Conservation (phyloP, 164 flowering plant species). For the Cinnamomum chago region DNA sequence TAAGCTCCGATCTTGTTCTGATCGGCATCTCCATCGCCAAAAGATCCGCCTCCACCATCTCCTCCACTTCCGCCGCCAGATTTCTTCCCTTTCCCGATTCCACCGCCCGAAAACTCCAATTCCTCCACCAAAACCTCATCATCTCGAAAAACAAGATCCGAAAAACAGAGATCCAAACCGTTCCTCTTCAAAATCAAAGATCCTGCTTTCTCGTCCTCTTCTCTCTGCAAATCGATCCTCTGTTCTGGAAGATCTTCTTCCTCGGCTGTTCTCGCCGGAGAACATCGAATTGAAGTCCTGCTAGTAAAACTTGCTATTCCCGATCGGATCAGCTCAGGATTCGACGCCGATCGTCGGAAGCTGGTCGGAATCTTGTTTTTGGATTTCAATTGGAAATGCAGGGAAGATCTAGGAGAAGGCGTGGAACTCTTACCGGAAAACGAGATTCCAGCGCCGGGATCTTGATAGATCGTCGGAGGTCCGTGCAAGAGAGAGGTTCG, state of each 20-base stretch:
- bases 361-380: constrained; percentile 1
- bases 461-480: constrained; percentile 15
- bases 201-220: neutral
- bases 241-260: constrained; percentile 17
- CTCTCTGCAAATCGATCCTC: neutral
- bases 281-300: constrained; percentile 24
- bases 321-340: constrained; percentile 28
- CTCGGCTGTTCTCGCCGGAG: constrained; percentile 39
- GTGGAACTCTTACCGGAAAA: constrained; percentile 20
- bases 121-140: constrained; percentile 25
- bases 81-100: constrained; percentile 22
- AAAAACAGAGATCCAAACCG: neutral
- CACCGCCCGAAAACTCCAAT: constrained; percentile 27
- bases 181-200: constrained; percentile 8
- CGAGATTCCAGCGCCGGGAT: constrained; percentile 18
- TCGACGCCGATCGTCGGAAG: constrained; percentile 41
- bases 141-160: constrained; percentile 13
- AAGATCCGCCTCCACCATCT: constrained; percentile 21
- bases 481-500: constrained; percentile 15
- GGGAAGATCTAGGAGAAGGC: constrained; percentile 20
- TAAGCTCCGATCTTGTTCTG: constrained; percentile 47
- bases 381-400: constrained; percentile 23
- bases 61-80: constrained; percentile 25
- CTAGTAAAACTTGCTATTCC: neutral
- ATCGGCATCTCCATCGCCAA: constrained; percentile 22